Evolutionary conservation across 2,329 filamentous ascomycete species (phyloP), one percentile per base, ranked within the genome.

Genomic region (Cucurbitaria berberidis): DNA sequence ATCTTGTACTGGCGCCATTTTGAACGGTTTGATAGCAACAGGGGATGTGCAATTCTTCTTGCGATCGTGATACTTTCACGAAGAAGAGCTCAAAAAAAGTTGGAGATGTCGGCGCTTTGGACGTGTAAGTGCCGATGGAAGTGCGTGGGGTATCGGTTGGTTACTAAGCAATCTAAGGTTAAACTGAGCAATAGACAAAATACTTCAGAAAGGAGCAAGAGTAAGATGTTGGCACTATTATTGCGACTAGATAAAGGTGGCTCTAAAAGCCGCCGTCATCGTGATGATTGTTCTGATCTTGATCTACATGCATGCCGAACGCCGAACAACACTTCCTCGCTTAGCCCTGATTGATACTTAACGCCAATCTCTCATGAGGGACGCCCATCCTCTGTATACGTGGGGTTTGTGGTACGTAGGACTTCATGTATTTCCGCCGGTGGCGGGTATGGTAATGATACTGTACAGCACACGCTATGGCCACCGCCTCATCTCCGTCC

Each of bases 1-100:
- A 7, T 44, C 43, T 45, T 60, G 43, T 52, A 64, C 60, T 22
- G 69, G 68, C 3, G 67, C 67, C 69, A 73, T 74, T 49, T 47
- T 62, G 48, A 11, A 9, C 45, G 19, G 22, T 29, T 22, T 55
- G 6, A 29, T 9, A 26, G 26, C 7, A 4, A 41, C 22, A 24
- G 24, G 19, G 51, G 11, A 40, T 26, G 47, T 32, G 38, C 34
- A 48, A 42, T 53, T 48, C 24, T 39, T 48, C 55, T 59, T 61
- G 63, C 66, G 62, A 63, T 55, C 34, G 49, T 26, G 30, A n/a
- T 34, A 42, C 34, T 42, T 51, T 51, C 48, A 53, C 53, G 45
- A 35, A 47, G 43, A 19, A 47, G 42, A 57, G 55, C 43, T 60
- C 45, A 50, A 63, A 67, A 70, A 69, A 68, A 67, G 64, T 70